Percentiles rank a stretch among this genome's conserved stretches.
Evolutionary conservation across 139 green algal species (phyloP).

Genomic region (Zygnema cylindricum): DNA sequence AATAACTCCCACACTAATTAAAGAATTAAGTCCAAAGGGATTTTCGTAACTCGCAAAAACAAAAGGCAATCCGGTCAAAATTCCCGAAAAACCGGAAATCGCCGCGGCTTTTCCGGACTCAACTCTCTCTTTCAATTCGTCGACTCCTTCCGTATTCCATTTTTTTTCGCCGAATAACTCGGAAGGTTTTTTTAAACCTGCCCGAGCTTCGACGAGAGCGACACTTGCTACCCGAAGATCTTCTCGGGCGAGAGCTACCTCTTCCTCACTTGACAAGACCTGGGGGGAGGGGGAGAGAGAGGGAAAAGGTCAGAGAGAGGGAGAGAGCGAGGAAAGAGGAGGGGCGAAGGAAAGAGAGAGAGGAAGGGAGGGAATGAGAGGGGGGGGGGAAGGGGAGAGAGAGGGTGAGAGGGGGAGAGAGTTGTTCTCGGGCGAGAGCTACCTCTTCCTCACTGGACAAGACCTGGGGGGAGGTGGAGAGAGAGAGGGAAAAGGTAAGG

Average conservation of each 20-base stretch:
- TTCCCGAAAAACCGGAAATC: constrained; percentile 41
- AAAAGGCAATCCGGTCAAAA: constrained; percentile 50
- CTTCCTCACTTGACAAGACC: constrained; percentile 40
- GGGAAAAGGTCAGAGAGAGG: no score
- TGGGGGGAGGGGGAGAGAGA: no score
- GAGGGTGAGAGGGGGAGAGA: no score
- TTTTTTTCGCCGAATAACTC: not conserved
- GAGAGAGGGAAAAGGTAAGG: no score
- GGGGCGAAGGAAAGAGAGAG: no score
- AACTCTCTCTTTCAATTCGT: constrained; percentile 42
- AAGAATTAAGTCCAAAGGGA: not conserved
- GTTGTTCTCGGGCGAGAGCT: no score
- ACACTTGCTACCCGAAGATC: constrained; percentile 9
- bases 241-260: constrained; percentile 27
- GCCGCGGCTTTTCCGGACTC: constrained; percentile 58
- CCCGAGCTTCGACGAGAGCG: constrained; percentile 46
- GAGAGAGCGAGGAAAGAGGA: no score
- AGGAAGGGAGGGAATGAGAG: no score
- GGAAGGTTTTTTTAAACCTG: not conserved
- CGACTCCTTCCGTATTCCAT: constrained; percentile 34
- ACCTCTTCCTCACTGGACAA: no score
- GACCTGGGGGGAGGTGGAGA: no score
- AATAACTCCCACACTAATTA: constrained; percentile 12
- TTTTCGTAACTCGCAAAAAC: constrained; percentile 3
- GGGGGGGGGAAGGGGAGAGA: no score